Evolutionary conservation across 176 grass and related monocot genomes (phyloP).

Genomic region (Tuctoria greenei): DNA sequence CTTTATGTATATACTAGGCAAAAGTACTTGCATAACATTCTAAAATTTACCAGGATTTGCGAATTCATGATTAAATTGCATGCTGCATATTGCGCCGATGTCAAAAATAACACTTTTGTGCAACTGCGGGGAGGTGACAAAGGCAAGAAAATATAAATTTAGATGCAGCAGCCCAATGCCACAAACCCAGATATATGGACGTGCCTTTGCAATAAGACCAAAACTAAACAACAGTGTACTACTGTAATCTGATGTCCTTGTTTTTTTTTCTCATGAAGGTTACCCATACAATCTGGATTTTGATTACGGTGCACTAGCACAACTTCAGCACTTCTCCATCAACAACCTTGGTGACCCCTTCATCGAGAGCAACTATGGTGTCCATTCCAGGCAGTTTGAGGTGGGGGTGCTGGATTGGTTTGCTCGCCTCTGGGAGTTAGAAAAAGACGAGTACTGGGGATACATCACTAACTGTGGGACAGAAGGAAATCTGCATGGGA

Average conservation of each 20-base stretch:
- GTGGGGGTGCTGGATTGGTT: constrained; percentile 90
- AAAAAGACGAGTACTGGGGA: constrained; percentile 82
- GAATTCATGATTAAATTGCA: neutral
- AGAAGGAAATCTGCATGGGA: constrained; percentile 86
- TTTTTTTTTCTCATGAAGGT: constrained; percentile 41
- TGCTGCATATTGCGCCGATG: neutral
- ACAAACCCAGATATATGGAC: neutral
- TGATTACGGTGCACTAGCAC: constrained; percentile 67
- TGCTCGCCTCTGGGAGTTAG: constrained; percentile 76
- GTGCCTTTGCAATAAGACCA: neutral
- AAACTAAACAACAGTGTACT: neutral
- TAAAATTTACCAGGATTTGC: neutral
- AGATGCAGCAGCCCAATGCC: neutral
- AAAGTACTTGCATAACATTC: neutral
- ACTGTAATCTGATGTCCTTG: neutral
- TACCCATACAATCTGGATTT: constrained; percentile 93
- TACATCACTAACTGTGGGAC: constrained; percentile 95
- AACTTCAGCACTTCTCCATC: constrained; percentile 75
- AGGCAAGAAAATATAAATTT: neutral
- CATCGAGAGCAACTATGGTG: constrained; percentile 90
- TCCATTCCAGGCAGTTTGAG: constrained; percentile 88
- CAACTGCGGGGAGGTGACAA: neutral
- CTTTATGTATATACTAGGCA: too few species aligned
- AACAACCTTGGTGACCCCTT: constrained; percentile 91
- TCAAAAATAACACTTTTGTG: neutral